Conservation (phyloP, 495 filamentous ascomycete genomes). For the Aspergillus sparsus region DNA sequence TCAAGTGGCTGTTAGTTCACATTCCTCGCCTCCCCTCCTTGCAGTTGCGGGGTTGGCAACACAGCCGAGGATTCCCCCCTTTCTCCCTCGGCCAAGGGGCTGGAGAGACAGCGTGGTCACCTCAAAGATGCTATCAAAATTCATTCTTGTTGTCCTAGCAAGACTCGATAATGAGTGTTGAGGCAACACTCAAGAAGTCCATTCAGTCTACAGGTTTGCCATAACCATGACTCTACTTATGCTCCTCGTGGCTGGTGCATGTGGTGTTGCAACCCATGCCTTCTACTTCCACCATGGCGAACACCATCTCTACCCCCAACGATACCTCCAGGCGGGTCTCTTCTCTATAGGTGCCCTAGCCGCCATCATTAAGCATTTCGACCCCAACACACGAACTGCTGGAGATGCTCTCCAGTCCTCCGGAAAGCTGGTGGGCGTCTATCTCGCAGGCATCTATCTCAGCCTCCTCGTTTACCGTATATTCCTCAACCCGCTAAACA, state of each 20-base stretch:
- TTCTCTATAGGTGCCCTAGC: background rate
- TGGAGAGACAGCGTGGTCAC: background rate
- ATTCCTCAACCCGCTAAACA: constrained; percentile 9
- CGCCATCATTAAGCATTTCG: background rate
- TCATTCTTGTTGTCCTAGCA: no score
- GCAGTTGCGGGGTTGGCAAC: background rate
- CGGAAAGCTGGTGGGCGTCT: background rate
- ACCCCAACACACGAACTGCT: background rate
- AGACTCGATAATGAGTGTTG: background rate
- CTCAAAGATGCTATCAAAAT: background rate
- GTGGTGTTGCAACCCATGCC: background rate
- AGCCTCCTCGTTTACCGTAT: constrained; percentile 2
- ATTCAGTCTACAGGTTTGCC: background rate
- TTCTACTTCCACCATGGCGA: constrained; percentile 13
- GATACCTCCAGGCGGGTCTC: background rate
- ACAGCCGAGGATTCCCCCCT: background rate
- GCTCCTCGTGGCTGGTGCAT: background rate
- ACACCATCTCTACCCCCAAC: constrained; percentile 3
- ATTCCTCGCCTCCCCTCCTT: background rate
- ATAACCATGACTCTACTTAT: no score
- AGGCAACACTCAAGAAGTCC: background rate
- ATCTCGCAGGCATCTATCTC: background rate
- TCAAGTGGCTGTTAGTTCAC: no score
- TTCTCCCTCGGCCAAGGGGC: no score
- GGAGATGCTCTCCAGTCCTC: background rate